A percentile compares a stretch with the other conserved stretches of the same genome.
phyloP scores from a whole-genome alignment of 441 rosid genomes.

The Pelargonium cotyledonis region DNA sequence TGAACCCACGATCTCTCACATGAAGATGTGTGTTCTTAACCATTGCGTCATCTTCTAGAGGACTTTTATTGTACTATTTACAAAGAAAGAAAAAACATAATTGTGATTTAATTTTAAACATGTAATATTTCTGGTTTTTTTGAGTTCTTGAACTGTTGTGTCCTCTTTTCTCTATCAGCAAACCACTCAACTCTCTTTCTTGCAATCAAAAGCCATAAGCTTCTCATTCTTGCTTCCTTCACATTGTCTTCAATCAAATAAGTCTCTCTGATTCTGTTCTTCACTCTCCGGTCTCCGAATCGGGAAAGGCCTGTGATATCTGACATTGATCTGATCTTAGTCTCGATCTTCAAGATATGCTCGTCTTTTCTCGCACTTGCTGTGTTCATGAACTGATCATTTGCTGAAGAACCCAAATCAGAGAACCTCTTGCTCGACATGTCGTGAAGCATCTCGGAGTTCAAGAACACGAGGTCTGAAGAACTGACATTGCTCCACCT shows the following conservation, averaged over 20 bases:
- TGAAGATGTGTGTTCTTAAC: too few species aligned
- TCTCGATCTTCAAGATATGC: slow-evolving; percentile 32
- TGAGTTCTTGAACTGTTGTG: slow-evolving; percentile 28
- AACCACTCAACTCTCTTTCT: slow-evolving; percentile 71
- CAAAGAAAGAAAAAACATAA: background rate
- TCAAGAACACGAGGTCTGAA: slow-evolving; percentile 70
- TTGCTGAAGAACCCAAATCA: slow-evolving; percentile 16
- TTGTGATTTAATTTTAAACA: slow-evolving; percentile 7
- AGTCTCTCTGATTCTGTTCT: slow-evolving; percentile 25
- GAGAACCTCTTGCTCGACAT: slow-evolving; percentile 51
- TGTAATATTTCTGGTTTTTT: slow-evolving; percentile 16
- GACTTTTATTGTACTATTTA: too few species aligned
- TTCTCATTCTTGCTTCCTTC: slow-evolving; percentile 51
- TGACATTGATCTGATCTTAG: slow-evolving; percentile 47
- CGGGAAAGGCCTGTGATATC: slow-evolving; percentile 66
- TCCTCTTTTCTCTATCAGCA: slow-evolving; percentile 53
- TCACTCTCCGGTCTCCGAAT: slow-evolving; percentile 28
- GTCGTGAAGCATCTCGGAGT: slow-evolving; percentile 56
- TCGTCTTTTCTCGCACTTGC: slow-evolving; percentile 19
- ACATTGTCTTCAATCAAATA: slow-evolving; percentile 17
- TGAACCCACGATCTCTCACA: too few species aligned
- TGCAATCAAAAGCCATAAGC: slow-evolving; percentile 75
- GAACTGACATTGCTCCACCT: slow-evolving; percentile 88
- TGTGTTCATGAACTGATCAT: background rate
- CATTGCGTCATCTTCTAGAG: too few species aligned